Conservation (phyloP, 106 monocot species). For the Dendrobium huoshanense region DNA sequence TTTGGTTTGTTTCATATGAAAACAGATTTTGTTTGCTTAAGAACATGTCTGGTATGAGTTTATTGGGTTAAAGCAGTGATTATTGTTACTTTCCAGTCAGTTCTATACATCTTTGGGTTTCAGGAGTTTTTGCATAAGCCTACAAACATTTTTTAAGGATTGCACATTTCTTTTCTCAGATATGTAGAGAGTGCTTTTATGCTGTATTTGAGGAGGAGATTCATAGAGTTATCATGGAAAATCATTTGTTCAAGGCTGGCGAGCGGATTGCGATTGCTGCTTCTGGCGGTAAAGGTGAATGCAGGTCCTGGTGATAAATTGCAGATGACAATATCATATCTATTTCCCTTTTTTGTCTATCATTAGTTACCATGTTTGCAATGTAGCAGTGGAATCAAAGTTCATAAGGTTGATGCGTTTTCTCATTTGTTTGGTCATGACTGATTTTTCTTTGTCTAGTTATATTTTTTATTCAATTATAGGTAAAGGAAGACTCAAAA, state of each 20-base stretch:
- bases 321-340: neutral
- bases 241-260: conserved; percentile 78
- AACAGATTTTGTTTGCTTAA: neutral
- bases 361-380: neutral
- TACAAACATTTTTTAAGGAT: neutral
- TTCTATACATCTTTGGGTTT: neutral
- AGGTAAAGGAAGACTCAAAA: neutral
- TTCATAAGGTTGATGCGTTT: neutral
- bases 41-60: neutral
- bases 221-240: conserved; percentile 72
- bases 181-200: conserved; percentile 94
- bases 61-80: neutral
- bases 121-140: neutral
- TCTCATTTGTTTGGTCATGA: neutral
- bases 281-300: conserved; percentile 96
- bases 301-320: neutral
- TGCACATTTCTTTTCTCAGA: conserved; percentile 33
- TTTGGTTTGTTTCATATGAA: neutral
- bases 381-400: neutral
- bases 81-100: neutral
- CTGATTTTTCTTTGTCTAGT: neutral
- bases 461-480: neutral
- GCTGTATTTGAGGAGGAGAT: conserved; percentile 92
- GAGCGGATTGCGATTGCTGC: conserved; percentile 92
- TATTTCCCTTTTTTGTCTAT: neutral